Percentiles rank a stretch among this genome's conserved stretches.
Conservation (phyloP, 2,329 filamentous ascomycete species). For the Fusarium sp. region DNA sequence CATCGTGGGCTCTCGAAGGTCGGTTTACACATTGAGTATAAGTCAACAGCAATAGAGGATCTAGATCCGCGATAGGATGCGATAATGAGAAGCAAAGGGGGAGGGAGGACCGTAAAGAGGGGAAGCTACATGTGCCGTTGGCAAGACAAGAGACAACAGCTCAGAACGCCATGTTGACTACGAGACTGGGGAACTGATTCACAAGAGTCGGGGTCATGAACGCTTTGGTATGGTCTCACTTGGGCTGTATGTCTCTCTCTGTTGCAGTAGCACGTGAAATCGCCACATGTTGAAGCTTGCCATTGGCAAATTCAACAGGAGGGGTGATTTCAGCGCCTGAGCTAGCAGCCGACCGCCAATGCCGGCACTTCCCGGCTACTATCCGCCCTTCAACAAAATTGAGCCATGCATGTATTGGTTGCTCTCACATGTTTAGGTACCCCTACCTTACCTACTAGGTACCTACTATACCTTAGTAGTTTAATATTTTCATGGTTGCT, state of each 20-base stretch:
- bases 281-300: conserved; percentile 47
- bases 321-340: conserved; percentile 17
- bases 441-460: too few species aligned
- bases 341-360: background rate
- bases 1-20: conserved; percentile 61
- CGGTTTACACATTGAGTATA: conserved; percentile 49
- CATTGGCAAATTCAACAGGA: conserved; percentile 26
- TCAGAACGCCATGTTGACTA: conserved; percentile 44
- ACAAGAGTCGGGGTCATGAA: conserved; percentile 43
- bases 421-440: conserved; percentile 24
- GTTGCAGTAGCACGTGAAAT: conserved; percentile 50
- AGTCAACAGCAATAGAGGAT: conserved; percentile 32
- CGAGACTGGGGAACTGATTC: conserved; percentile 34
- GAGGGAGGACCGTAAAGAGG: conserved; percentile 20
- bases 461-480: too few species aligned
- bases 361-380: conserved; percentile 36
- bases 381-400: conserved; percentile 13
- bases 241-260: conserved; percentile 36
- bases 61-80: conserved; percentile 9
- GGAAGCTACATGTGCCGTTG: conserved; percentile 30
- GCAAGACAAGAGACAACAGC: conserved; percentile 37
- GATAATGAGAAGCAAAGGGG: conserved; percentile 13
- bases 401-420: background rate
- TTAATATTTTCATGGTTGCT: background rate
- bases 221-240: conserved; percentile 47